Conservation (phyloP, 768 basidiomycete species). For the Hirschioporus abietinus region DNA sequence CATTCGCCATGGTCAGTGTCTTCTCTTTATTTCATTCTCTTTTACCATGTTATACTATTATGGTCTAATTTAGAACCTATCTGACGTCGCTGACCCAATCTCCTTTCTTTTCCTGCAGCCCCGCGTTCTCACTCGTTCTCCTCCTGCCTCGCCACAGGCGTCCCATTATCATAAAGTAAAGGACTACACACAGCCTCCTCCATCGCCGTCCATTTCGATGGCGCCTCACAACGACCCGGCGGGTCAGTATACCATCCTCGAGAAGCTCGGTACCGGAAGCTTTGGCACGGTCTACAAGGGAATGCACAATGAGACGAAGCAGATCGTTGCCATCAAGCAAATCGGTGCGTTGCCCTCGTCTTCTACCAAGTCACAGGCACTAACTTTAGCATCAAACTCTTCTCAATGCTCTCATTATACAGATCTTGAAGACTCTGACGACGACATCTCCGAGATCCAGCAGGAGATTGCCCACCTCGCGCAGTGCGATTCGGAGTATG, state of each 20-base stretch:
- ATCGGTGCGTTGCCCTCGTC: slow-evolving; percentile 62
- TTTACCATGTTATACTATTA: neutral
- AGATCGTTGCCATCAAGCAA: slow-evolving; percentile 97
- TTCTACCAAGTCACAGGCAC: slow-evolving; percentile 3
- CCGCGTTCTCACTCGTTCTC: slow-evolving; percentile 37
- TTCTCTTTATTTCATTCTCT: too few relatives aligned
- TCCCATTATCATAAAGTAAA: slow-evolving; percentile 17
- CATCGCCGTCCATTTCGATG: slow-evolving; percentile 59
- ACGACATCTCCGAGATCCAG: slow-evolving; percentile 98
- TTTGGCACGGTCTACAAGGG: slow-evolving; percentile 98
- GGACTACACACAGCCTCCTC: slow-evolving; percentile 30
- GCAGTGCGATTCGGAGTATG: slow-evolving; percentile 93
- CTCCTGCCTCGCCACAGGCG: slow-evolving; percentile 41
- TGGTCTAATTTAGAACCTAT: neutral
- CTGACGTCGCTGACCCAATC: neutral
- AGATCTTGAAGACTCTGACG: slow-evolving; percentile 98
- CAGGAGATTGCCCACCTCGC: slow-evolving; percentile 96
- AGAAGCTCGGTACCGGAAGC: slow-evolving; percentile 96
- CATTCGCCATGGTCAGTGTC: neutral
- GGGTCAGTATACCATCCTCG: slow-evolving; percentile 85
- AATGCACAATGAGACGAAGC: slow-evolving; percentile 88
- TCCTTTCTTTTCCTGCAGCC: slow-evolving; percentile 29
- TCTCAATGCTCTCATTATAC: slow-evolving; percentile 5
- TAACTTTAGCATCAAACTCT: slow-evolving; percentile 11
- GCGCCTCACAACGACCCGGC: slow-evolving; percentile 72